Percentiles rank a stretch among this genome's conserved stretches.
Evolutionary conservation across 116 monocot genomes (phyloP).

Genomic region (Trichopus zeylanicus): DNA sequence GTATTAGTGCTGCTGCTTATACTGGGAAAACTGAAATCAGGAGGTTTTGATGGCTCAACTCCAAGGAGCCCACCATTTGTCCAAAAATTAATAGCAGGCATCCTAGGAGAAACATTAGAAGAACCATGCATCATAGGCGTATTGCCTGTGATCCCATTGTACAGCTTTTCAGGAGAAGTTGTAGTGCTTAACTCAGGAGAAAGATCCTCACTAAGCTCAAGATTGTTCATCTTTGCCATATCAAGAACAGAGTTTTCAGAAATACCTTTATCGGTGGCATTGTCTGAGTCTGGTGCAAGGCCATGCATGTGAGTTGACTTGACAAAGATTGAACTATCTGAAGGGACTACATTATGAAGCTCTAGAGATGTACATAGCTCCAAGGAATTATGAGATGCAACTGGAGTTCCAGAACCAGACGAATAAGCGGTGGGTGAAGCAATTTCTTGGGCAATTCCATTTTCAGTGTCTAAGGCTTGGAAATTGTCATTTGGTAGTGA

Average conservation of each 20-base stretch:
- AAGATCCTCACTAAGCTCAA: constrained; percentile 6
- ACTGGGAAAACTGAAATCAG: constrained; percentile 24
- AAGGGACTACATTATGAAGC: constrained; percentile 8
- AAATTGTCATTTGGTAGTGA: constrained; percentile 10
- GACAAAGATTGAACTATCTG: constrained; percentile 7
- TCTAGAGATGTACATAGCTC: constrained; percentile 7
- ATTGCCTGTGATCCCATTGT: constrained; percentile 1
- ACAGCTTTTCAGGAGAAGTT: not conserved
- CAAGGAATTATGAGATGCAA: constrained; percentile 8
- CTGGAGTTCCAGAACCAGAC: constrained; percentile 19
- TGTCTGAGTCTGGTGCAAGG: not conserved
- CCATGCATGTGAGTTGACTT: constrained; percentile 5
- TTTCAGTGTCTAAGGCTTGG: constrained; percentile 9
- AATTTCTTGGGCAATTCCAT: not conserved
- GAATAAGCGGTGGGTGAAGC: constrained; percentile 13
- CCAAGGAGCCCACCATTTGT: constrained; percentile 90
- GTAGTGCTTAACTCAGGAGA: constrained; percentile 11
- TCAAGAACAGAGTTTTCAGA: constrained; percentile 9
- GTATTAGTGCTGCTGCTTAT: constrained; percentile 3
- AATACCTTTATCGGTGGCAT: constrained; percentile 10
- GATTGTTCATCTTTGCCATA: constrained; percentile 1
- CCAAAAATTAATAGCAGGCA: constrained; percentile 58
- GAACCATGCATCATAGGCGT: constrained; percentile 8
- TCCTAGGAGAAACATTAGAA: constrained; percentile 16
- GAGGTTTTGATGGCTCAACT: constrained; percentile 88